Evolutionary conservation across 495 filamentous ascomycete genomes (phyloP).

Genomic region (Xylaria cubensis): DNA sequence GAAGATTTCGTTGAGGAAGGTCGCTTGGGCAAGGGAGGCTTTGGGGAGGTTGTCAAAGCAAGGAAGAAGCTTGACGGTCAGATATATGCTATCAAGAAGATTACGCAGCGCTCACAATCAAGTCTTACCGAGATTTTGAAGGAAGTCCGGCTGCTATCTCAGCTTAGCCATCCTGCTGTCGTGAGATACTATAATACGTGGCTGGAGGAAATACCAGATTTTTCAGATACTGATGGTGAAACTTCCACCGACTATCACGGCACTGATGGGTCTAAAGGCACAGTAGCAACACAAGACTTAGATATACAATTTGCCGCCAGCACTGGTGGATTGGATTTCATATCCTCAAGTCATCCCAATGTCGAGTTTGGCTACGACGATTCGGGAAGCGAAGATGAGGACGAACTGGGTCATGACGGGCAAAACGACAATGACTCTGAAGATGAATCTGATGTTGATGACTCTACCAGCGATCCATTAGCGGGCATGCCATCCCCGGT

Average conservation of each 20-base stretch:
- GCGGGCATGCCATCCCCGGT: constrained; percentile 36
- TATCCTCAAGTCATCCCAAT: constrained; percentile 83
- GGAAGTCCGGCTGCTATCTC: constrained; percentile 88
- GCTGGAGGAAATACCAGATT: constrained; percentile 75
- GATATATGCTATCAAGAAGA: constrained; percentile 96
- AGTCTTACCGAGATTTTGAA: constrained; percentile 86
- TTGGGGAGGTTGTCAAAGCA: constrained; percentile 96
- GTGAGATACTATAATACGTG: constrained; percentile 96
- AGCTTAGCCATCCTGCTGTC: constrained; percentile 93
- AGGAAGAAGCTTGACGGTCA: constrained; percentile 91
- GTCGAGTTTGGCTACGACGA: constrained; percentile 82
- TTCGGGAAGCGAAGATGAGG: constrained; percentile 57
- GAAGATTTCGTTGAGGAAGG: constrained; percentile 92
- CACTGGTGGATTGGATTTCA: constrained; percentile 88
- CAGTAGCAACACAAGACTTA: constrained; percentile 49
- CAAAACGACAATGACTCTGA: constrained; percentile 19
- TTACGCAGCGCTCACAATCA: constrained; percentile 78
- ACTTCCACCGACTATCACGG: constrained; percentile 60
- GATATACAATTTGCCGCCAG: constrained; percentile 68
- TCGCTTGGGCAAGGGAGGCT: constrained; percentile 89
- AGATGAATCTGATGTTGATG: constrained; percentile 26
- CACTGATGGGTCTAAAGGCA: constrained; percentile 43
- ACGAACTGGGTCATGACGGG: constrained; percentile 32
- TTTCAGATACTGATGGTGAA: constrained; percentile 63
- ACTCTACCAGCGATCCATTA: constrained; percentile 28